Evolutionary conservation across 352 stramenopile species (phyloP), one percentile per base, ranked within the genome.

Genomic region (Globisporangium yorkense): DNA sequence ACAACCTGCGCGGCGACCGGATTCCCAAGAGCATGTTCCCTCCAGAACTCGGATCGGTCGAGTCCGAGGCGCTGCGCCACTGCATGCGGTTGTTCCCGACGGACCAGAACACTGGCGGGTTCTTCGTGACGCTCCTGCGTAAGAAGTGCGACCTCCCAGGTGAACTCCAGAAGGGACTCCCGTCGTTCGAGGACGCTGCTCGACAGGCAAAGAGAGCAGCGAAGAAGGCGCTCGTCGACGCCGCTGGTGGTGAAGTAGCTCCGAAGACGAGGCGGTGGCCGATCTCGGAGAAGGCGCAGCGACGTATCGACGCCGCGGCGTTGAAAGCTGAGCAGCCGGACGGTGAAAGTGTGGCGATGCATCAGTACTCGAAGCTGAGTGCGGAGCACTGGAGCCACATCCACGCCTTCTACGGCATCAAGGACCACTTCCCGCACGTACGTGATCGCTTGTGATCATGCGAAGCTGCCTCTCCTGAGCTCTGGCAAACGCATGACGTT

Each of bases 61-160:
- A 70, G 37, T 41, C 43, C 2, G 49, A 50, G 2, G 50, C 81
- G 39, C 70, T 98, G 20, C 69, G 91, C 44, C 62, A 78, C 24
- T 98, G 91, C 61, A 77, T 97, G 65, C 83, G 97, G 6, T 80
- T 99, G 40, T 88, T 99, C 50, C 97, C 97, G 5, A 98, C 98
- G 21, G 95, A 99, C 71, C 87, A 98, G 54, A 93, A 99, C 68
- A 98, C 95, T 1, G 97, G 96, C 33, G 97, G 97, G 18, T 99
- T 99, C 70, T 99, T 99, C 68, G 81, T 99, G 16, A 89, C 91
- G 21, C 75, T 99, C 8, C 73, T 99, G 29, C 66, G 84, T 35
- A 98, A 98, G 59, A 77, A 56, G 46, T 65, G 39, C 31, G 52
- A 62, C 7, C 61, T 88, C 0, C 67, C 72, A 45, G 73, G 67